phyloP scores from a whole-genome alignment of 2,329 filamentous ascomycete genomes.

The Zymoseptoria ardabiliae region DNA sequence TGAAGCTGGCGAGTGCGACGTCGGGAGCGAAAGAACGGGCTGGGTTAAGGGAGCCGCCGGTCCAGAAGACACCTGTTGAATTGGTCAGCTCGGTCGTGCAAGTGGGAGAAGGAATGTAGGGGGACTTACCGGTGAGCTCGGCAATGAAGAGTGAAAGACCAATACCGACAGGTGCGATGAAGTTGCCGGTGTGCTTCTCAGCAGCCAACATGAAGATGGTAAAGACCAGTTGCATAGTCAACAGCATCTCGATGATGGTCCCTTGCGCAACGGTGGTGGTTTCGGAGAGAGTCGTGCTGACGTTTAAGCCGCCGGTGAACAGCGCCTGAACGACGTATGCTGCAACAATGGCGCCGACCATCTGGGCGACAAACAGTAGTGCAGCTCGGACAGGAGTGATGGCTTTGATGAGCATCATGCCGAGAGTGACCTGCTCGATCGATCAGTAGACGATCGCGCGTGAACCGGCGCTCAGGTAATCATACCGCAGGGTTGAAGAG shows the following conservation, averaged over 20 bases:
- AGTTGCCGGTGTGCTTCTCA: constrained; percentile 30
- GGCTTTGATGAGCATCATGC: constrained; percentile 16
- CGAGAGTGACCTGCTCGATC: constrained; percentile 13
- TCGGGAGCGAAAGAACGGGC: constrained; percentile 29
- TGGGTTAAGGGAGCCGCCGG: constrained; percentile 30
- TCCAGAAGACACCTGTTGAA: constrained; percentile 22
- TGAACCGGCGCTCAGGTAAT: neutral
- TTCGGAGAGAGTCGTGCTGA: constrained; percentile 19
- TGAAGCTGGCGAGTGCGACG: constrained; percentile 24
- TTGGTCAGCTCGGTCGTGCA: neutral
- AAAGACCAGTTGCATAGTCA: constrained; percentile 27
- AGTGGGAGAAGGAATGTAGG: neutral
- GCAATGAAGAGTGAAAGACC: constrained; percentile 21
- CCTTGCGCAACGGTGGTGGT: constrained; percentile 21
- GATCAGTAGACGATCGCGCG: no score
- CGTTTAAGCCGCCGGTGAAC: constrained; percentile 19
- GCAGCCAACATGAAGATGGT: constrained; percentile 31
- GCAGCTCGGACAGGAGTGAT: constrained; percentile 17
- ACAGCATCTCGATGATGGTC: constrained; percentile 30
- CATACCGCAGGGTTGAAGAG: constrained; percentile 22
- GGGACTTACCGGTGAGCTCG: constrained; percentile 14
- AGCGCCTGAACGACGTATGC: constrained; percentile 22
- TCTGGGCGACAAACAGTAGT: constrained; percentile 20
- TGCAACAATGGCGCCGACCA: constrained; percentile 24
- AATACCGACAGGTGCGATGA: constrained; percentile 23